These are phyloP conservation scores for Pleurotus salmoneostramineus DNA, from an alignment of 768 basidiomycete species.

Conservation along the genomic window DNA sequence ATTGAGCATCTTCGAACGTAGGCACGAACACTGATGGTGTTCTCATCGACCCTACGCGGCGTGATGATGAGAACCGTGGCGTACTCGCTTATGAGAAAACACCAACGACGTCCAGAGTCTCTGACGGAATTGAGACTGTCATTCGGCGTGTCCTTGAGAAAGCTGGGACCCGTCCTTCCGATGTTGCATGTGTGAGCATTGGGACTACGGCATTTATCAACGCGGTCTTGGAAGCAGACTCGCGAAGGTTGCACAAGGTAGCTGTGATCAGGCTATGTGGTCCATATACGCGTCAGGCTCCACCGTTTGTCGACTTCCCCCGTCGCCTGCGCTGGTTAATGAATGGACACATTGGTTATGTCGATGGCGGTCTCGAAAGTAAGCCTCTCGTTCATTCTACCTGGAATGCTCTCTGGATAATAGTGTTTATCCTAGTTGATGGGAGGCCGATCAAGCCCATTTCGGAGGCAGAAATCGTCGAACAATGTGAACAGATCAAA, in stretches of 20 bases:
- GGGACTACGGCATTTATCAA: constrained; percentile 66
- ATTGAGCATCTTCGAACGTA: constrained; percentile 7
- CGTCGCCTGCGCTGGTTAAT: constrained; percentile 22
- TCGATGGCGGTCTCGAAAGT: constrained; percentile 38
- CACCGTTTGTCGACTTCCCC: constrained; percentile 41
- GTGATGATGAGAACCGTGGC: constrained; percentile 25
- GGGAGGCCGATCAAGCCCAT: constrained; percentile 29
- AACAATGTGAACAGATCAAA: constrained; percentile 32
- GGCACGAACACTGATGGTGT: constrained; percentile 33
- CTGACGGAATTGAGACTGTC: constrained; percentile 52
- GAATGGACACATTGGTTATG: constrained; percentile 27
- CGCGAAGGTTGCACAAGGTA: constrained; percentile 48
- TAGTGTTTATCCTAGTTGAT: constrained; percentile 16
- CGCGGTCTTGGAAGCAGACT: constrained; percentile 55
- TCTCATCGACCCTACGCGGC: constrained; percentile 24
- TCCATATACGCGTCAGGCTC: constrained; percentile 54
- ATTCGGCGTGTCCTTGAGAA: constrained; percentile 40
- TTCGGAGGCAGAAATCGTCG: constrained; percentile 38
- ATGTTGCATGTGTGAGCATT: constrained; percentile 50
- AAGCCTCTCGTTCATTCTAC: constrained; percentile 15
- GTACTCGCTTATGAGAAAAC: constrained; percentile 41
- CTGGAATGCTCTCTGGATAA: background rate
- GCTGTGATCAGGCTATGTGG: constrained; percentile 63
- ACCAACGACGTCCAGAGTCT: constrained; percentile 54
- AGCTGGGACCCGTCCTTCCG: constrained; percentile 24